A percentile compares a stretch with the other conserved stretches of the same genome.
These are phyloP conservation scores for Auricularia sp. DNA, from an alignment of 768 basidiomycete genomes.

Conservation along the genomic window DNA sequence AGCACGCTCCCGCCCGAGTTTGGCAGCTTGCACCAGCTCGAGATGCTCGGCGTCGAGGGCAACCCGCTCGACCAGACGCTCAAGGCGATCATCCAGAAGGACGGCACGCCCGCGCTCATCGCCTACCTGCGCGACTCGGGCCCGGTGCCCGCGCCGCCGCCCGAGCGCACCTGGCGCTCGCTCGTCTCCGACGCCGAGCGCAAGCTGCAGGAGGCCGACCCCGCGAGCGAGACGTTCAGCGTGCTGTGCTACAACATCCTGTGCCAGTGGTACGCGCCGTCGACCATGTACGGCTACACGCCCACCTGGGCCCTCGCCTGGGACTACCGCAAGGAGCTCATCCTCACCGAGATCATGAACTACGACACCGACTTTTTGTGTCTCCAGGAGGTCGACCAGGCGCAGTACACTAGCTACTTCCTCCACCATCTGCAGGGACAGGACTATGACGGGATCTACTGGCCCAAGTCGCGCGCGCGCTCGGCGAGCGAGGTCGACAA, in stretches of 20 bases:
- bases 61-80: slow-evolving; percentile 73
- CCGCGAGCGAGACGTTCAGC: slow-evolving; percentile 64
- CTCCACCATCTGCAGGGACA: slow-evolving; percentile 55
- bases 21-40: slow-evolving; percentile 84
- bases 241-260: slow-evolving; percentile 91
- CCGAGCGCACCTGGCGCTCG: slow-evolving; percentile 67
- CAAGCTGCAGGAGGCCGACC: slow-evolving; percentile 50
- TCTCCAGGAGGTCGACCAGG: slow-evolving; percentile 89
- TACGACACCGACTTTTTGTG: slow-evolving; percentile 86
- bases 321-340: slow-evolving; percentile 85
- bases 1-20: slow-evolving; percentile 75
- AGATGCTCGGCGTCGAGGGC: slow-evolving; percentile 92
- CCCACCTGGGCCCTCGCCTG: slow-evolving; percentile 95
- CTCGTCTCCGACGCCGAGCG: slow-evolving; percentile 50
- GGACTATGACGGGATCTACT: slow-evolving; percentile 86
- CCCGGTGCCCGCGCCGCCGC: slow-evolving; percentile 71
- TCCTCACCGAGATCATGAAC: slow-evolving; percentile 73
- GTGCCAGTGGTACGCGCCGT: slow-evolving; percentile 83
- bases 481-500: slow-evolving; percentile 85
- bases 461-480: slow-evolving; percentile 86
- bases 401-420: slow-evolving; percentile 90
- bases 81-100: slow-evolving; percentile 80
- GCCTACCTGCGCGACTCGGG: slow-evolving; percentile 89
- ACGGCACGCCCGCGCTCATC: slow-evolving; percentile 85
- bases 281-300: slow-evolving; percentile 88